phyloP scores from a whole-genome alignment of 768 basidiomycete species.

The Xerocomus potaroensis region DNA sequence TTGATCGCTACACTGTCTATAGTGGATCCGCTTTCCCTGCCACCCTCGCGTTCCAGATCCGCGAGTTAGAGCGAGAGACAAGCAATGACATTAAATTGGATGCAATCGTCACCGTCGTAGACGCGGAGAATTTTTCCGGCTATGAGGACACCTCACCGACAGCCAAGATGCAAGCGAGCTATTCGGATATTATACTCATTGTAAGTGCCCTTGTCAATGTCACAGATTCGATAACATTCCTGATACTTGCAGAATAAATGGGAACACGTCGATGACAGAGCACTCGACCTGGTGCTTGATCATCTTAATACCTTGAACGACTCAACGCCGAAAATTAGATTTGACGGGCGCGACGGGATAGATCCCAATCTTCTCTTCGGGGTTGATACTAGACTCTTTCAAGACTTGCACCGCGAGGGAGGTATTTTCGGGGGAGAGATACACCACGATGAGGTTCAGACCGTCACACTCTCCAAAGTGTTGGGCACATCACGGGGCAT shows the following conservation, averaged over 20 bases:
- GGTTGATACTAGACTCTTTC: conserved; percentile 79
- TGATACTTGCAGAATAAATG: conserved; percentile 86
- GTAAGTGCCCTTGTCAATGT: conserved; percentile 40
- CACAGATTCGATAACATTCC: conserved; percentile 5
- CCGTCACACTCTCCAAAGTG: conserved; percentile 57
- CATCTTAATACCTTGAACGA: conserved; percentile 89
- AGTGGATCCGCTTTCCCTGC: conserved; percentile 96
- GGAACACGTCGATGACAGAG: conserved; percentile 76
- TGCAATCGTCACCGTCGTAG: conserved; percentile 87
- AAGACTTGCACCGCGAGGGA: conserved; percentile 13
- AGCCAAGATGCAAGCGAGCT: conserved; percentile 92
- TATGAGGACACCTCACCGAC: conserved; percentile 93
- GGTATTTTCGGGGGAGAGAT: conserved; percentile 17
- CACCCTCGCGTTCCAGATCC: conserved; percentile 90
- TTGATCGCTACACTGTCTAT: conserved; percentile 1
- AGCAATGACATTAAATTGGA: conserved; percentile 75
- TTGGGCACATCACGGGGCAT: conserved; percentile 13
- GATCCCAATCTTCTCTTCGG: conserved; percentile 82
- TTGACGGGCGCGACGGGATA: conserved; percentile 58
- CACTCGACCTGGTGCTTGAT: conserved; percentile 80
- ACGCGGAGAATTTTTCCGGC: conserved; percentile 87
- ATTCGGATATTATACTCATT: conserved; percentile 87
- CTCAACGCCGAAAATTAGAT: conserved; percentile 78
- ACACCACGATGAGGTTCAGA: conserved; percentile 87
- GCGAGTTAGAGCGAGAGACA: conserved; percentile 81